Base-by-base conservation (phyloP, 2,329 filamentous ascomycete species). In the Cordyceps militaris region DNA sequence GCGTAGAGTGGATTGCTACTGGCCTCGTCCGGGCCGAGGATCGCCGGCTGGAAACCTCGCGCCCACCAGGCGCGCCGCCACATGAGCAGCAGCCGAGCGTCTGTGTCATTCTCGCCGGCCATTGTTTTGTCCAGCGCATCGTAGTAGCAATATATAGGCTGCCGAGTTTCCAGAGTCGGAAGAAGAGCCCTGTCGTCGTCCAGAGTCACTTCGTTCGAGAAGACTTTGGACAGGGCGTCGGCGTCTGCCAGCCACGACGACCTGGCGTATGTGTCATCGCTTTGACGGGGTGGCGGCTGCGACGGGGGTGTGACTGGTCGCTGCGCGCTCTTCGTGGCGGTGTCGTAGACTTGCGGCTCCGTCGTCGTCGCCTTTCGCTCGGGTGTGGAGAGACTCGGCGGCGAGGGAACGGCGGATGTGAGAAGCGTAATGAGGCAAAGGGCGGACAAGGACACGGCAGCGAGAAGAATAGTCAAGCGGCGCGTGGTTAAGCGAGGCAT, bases 21-120 rank as follows among this genome's bases (percentile, higher is more conserved):
- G 19, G 92, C 91, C 69, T 97, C 93, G 1, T 82, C 84, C 16
- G 84, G 81, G 52, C 88, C 86, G 57, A 97, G 73, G 42, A 97
- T 88, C 8, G 94, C 79, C 0, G 94, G 93, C 61, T 80, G 85
- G 74, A 97, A 97, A 11, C 93, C 94, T 66, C 95, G 85, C 0
- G 92, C 91, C 89, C 91, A 97, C 91, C 93, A 97, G 3, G 93
- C 92, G 47, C 91, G 83, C 60, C 92, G 83, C 94, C 94, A 97
- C 55, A 89, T 87, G 58, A 96, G 76, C 50, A 97, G 79, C 59
- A 97, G 74, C 59, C 86, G 82, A 66, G 87, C 87, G 69, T 97
- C 89, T 4, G 89, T 88, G 60, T 88, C 82, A 64, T 82, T 82
- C 52, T 82, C 79, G 19, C 81, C 80, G 50, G 81, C 78, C 32